Evolutionary conservation across 1,139 yeast species (phyloP).

Genomic region (Meyerozyma athensensis): DNA sequence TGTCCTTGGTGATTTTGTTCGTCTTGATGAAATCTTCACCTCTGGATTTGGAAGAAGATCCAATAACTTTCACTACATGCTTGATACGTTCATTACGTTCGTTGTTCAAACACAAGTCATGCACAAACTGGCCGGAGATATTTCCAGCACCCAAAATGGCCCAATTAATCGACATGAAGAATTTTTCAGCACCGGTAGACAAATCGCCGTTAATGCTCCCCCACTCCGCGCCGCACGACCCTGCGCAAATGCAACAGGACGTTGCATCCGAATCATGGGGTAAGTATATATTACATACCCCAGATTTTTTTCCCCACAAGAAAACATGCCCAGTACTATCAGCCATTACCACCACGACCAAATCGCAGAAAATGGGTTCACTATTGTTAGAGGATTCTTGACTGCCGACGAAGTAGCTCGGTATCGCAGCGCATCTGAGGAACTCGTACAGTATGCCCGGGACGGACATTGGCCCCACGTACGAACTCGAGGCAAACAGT

Average conservation of each 20-base stretch:
- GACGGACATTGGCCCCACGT: conserved; percentile 51
- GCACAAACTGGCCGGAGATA: conserved; percentile 35
- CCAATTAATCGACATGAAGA: conserved; percentile 23
- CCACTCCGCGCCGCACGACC: neutral
- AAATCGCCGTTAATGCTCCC: too few relatives aligned
- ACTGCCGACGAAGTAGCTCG: conserved; percentile 35
- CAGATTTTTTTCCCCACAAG: too few relatives aligned
- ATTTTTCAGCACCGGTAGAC: neutral
- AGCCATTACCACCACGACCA: conserved; percentile 25
- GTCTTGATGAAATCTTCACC: conserved; percentile 24
- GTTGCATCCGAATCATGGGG: too few relatives aligned
- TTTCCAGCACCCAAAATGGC: conserved; percentile 47
- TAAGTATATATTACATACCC: too few relatives aligned
- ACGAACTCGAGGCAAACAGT: conserved; percentile 52
- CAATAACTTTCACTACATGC: conserved; percentile 30
- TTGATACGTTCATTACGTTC: conserved; percentile 13
- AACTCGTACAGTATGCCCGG: conserved; percentile 43
- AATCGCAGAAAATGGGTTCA: conserved; percentile 42
- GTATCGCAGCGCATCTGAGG: conserved; percentile 36
- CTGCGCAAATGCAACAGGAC: neutral
- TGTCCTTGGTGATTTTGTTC: conserved; percentile 11
- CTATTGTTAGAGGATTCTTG: conserved; percentile 39
- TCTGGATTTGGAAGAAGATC: conserved; percentile 24
- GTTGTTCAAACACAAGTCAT: conserved; percentile 29
- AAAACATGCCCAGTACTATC: neutral